Base-by-base conservation (phyloP, 495 filamentous ascomycete genomes). In the Trichoderma virens region DNA sequence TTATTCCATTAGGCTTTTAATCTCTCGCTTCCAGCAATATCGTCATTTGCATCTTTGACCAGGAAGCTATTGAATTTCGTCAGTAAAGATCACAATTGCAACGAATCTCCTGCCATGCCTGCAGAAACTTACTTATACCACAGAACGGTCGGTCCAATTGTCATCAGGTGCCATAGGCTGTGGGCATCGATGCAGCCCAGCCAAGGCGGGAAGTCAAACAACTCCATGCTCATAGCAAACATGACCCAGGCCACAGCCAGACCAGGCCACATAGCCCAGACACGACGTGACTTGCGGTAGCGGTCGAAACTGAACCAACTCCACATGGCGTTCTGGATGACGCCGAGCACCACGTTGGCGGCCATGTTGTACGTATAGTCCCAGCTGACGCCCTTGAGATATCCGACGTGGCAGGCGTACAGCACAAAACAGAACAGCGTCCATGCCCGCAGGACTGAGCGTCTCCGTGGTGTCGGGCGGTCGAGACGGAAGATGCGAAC, bases 321-420 rank as follows among this genome's bases (percentile, higher is more conserved):
- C 94, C 94, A 98, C 63, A 98, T 71, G 5, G 86, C 51, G 67
- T 98, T 97, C 72, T 90, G 88, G 31, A 95, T 72, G 59, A 90
- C 80, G 0, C 94, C 94, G 28, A 90, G 82, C 14, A 83, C 86
- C 30, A 98, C 90, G 69, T 97, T 98, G 20, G 92, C 95, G 2
- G 86, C 84, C 93, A 98, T 98, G 69, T 98, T 98, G 77, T 98
- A 98, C 2, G 86, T 87, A 71, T 98, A 98, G 72, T 97, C 89
- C 91, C 94, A 98, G 31, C 80, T 80, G 83, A 90, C 88, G 66
- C 91, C 84, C 69, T 84, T 90, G 59, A 98, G 82, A 73, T 97
- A 98, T 64, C 79, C 82, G 61, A 95, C 88, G 71, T 98, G 94
- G 32, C 83, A 76, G 16, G 79, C 77, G 74, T 94, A 98, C 43